Evolutionary conservation across 2,329 filamentous ascomycete genomes (phyloP).

Genomic region (Ceratocystis cubensis): DNA sequence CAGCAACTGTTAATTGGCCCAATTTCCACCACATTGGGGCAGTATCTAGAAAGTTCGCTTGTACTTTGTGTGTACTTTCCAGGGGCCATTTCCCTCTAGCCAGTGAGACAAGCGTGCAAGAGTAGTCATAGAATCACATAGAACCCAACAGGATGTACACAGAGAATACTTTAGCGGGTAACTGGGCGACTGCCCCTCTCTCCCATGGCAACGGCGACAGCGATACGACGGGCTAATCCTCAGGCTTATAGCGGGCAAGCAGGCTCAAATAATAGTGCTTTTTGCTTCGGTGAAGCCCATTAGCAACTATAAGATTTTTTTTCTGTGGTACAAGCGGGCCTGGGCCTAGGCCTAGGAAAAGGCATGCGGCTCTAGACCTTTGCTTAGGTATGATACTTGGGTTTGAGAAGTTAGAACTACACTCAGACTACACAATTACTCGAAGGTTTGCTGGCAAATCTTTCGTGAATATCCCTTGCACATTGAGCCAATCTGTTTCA

Average conservation of each 20-base stretch:
- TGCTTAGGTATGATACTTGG: not conserved
- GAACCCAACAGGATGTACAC: slow-evolving; percentile 17
- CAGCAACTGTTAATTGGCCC: slow-evolving; percentile 17
- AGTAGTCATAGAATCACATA: slow-evolving; percentile 17
- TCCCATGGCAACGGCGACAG: slow-evolving; percentile 14
- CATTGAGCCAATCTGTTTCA: not conserved
- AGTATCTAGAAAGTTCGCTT: slow-evolving; percentile 17
- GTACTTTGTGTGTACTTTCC: slow-evolving; percentile 14
- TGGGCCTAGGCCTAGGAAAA: not conserved
- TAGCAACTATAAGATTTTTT: not conserved
- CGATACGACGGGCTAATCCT: slow-evolving; percentile 6
- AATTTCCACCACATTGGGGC: slow-evolving; percentile 7
- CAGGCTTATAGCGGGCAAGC: not conserved
- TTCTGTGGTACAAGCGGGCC: not conserved
- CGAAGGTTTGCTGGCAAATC: not conserved
- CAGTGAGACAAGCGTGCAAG: not conserved
- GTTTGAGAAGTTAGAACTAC: not conserved
- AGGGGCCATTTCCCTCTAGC: slow-evolving; percentile 10
- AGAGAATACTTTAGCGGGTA: slow-evolving; percentile 8
- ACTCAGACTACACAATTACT: not conserved
- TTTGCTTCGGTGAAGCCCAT: not conserved
- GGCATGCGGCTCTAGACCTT: not conserved
- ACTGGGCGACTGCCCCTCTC: not conserved
- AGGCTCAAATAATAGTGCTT: not conserved
- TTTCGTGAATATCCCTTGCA: not conserved